These are phyloP conservation scores for Phaeoacremonium minimum DNA, from an alignment of 2,329 filamentous ascomycete genomes.

Conservation along the genomic window DNA sequence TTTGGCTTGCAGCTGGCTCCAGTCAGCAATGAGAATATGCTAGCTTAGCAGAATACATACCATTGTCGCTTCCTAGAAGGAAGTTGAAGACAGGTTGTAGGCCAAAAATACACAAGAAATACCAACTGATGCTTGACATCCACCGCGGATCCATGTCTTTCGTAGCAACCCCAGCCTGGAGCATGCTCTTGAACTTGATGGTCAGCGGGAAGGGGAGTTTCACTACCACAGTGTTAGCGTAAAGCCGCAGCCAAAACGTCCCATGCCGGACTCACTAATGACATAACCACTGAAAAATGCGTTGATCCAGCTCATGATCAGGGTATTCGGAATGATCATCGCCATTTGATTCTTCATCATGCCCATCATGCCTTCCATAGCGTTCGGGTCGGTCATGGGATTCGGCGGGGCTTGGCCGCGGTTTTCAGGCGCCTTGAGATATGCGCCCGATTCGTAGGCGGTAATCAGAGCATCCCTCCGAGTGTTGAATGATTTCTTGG, in stretches of 20 bases:
- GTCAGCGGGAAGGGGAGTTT: constrained; percentile 97
- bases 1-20: constrained; percentile 88
- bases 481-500: constrained; percentile 69
- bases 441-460: constrained; percentile 80
- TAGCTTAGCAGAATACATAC: constrained; percentile 51
- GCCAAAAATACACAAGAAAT: constrained; percentile 96
- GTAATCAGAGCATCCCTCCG: constrained; percentile 78
- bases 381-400: constrained; percentile 89
- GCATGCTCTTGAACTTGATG: constrained; percentile 99
- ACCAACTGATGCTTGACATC: constrained; percentile 99
- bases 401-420: constrained; percentile 86
- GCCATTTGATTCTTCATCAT: constrained; percentile 99
- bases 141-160: constrained; percentile 94
- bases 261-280: constrained; percentile 64
- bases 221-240: constrained; percentile 50
- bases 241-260: constrained; percentile 11
- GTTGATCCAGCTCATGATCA: constrained; percentile 99
- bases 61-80: constrained; percentile 90
- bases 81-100: constrained; percentile 97
- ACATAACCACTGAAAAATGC: constrained; percentile 98
- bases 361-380: constrained; percentile 99
- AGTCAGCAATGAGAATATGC: too few relatives aligned
- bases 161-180: constrained; percentile 94
- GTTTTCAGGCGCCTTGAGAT: constrained; percentile 82
- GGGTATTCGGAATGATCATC: constrained; percentile 97